Evolutionary conservation across 768 basidiomycete genomes (phyloP).

Genomic region (Kondoa subrosea): DNA sequence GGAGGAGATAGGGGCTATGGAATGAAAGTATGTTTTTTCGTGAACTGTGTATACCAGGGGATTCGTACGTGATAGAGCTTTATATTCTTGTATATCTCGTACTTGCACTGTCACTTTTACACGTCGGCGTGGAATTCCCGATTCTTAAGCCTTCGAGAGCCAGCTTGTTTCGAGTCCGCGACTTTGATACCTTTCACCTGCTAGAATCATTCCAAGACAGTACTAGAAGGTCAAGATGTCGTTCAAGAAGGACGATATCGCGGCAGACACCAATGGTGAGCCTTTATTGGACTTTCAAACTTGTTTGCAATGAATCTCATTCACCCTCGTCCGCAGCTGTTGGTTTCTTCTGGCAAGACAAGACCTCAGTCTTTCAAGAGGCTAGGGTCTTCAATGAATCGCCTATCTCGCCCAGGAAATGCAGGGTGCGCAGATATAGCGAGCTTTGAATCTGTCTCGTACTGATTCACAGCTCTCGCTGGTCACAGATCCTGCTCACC

Average conservation of each 20-base stretch:
- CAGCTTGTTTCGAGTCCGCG: too few relatives aligned
- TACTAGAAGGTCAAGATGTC: background rate
- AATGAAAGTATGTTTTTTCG: too few relatives aligned
- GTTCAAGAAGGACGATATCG: slow-evolving; percentile 8
- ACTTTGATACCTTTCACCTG: too few relatives aligned
- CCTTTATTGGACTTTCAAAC: background rate
- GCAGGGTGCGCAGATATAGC: slow-evolving; percentile 3
- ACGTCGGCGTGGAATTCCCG: too few relatives aligned
- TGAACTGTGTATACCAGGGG: too few relatives aligned
- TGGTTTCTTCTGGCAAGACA: slow-evolving; percentile 43
- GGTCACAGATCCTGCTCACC: slow-evolving; percentile 56
- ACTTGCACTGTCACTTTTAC: too few relatives aligned
- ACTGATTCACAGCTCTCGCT: slow-evolving; percentile 32
- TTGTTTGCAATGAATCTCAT: background rate
- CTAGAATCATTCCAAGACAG: background rate
- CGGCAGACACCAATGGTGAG: background rate
- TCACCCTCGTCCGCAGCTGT: slow-evolving; percentile 25
- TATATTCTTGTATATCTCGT: too few relatives aligned
- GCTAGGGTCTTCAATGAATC: slow-evolving; percentile 98
- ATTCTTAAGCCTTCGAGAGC: too few relatives aligned
- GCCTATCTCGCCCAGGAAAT: slow-evolving; percentile 56
- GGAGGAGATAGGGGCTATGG: too few relatives aligned
- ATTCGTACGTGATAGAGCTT: too few relatives aligned
- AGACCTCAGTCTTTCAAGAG: slow-evolving; percentile 94
- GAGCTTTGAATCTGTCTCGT: background rate